phyloP scores from a whole-genome alignment of 257 asterid genomes.

The Solanum paucissectum region DNA sequence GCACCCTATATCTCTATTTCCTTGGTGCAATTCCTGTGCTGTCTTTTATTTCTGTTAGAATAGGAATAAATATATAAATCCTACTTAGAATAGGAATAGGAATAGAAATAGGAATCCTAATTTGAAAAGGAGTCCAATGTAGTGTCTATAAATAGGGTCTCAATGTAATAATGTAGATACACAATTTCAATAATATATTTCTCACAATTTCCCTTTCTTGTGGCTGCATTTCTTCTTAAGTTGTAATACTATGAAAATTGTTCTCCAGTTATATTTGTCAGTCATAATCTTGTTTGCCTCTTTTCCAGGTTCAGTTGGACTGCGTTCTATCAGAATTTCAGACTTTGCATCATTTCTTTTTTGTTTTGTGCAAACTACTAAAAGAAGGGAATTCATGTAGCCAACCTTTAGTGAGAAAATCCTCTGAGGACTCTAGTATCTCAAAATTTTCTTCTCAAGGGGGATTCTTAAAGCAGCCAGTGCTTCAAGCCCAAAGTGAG shows the following conservation, averaged over 20 bases:
- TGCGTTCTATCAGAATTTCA: slow-evolving; percentile 60
- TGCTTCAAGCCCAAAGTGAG: slow-evolving; percentile 25
- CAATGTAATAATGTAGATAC: not conserved
- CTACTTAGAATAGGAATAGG: not conserved
- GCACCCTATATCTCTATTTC: not conserved
- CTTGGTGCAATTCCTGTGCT: not conserved
- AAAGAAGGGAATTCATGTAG: slow-evolving; percentile 63
- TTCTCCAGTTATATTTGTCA: not conserved
- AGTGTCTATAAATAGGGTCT: not conserved
- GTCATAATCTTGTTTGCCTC: not conserved
- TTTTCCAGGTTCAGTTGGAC: slow-evolving; percentile 69
- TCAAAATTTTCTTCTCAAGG: slow-evolving; percentile 57
- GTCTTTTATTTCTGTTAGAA: not conserved
- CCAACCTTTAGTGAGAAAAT: slow-evolving; percentile 12
- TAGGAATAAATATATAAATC: not conserved
- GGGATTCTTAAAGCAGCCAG: slow-evolving; percentile 70
- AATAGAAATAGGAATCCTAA: not conserved
- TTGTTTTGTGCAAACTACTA: slow-evolving; percentile 72
- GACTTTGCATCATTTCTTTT: slow-evolving; percentile 80
- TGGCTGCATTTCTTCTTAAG: not conserved
- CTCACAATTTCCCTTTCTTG: not conserved
- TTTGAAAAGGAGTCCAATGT: not conserved
- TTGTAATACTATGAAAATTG: not conserved
- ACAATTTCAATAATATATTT: not conserved
- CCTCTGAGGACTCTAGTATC: slow-evolving; percentile 23